Conservation (phyloP, 352 stramenopile species). For the Phytophthora syringae region DNA sequence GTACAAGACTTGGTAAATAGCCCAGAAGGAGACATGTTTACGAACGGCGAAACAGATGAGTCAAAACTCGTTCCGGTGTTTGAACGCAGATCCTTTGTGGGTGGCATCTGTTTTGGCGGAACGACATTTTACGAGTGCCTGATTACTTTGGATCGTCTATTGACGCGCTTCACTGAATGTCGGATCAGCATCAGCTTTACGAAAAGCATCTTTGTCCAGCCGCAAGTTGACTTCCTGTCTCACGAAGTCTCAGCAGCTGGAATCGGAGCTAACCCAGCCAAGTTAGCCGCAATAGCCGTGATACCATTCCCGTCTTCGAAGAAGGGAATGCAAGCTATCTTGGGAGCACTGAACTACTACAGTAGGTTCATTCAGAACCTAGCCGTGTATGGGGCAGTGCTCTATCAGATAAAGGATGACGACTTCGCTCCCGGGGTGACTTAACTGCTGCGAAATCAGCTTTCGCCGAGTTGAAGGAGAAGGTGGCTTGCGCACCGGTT, state of each 20-base stretch:
- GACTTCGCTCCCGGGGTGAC: too few species aligned
- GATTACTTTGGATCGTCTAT: neutral
- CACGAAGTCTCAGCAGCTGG: neutral
- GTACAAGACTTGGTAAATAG: neutral
- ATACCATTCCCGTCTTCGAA: neutral
- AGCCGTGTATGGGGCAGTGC: too few species aligned
- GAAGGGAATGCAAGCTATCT: too few species aligned
- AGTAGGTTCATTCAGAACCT: too few species aligned
- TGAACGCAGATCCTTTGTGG: neutral
- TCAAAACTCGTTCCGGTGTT: neutral
- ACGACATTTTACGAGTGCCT: neutral
- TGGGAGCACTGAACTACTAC: too few species aligned
- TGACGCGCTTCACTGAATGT: constrained; percentile 5
- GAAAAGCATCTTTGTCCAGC: neutral
- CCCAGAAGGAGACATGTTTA: neutral
- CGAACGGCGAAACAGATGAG: neutral
- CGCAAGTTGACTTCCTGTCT: neutral
- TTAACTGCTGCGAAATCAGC: too few species aligned
- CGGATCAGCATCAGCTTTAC: constrained; percentile 2
- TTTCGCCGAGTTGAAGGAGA: too few species aligned
- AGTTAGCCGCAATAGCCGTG: neutral
- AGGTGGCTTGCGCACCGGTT: too few species aligned
- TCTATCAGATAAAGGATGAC: too few species aligned
- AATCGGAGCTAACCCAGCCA: neutral
- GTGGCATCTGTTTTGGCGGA: constrained; percentile 2